These are phyloP conservation scores for Pestalotiopsis sp. DNA, from an alignment of 2,329 filamentous ascomycete species.

Conservation along the genomic window DNA sequence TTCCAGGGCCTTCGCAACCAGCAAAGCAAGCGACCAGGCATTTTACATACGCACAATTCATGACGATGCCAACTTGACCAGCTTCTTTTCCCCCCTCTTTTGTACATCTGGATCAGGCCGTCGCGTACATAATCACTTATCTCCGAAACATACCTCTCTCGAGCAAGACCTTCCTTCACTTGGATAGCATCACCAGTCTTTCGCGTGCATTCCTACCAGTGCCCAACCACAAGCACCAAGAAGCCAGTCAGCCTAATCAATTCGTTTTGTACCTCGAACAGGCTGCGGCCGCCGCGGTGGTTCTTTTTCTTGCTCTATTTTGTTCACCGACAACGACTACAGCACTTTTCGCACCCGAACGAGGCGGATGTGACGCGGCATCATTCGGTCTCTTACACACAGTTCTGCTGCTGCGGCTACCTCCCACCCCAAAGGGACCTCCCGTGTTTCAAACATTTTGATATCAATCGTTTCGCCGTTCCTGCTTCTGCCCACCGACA, in stretches of 20 bases:
- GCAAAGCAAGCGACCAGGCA: not conserved
- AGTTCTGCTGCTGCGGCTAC: not conserved
- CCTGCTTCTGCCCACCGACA: not conserved
- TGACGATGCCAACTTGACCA: conserved; percentile 10
- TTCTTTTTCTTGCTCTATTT: not conserved
- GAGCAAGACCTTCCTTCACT: not conserved
- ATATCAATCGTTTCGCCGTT: not conserved
- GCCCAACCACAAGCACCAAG: not conserved
- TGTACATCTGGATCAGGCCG: not conserved
- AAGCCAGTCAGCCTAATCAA: conserved; percentile 7
- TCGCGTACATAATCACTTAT: not conserved
- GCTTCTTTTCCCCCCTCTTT: not conserved
- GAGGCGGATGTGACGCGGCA: not conserved
- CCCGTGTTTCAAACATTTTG: not conserved
- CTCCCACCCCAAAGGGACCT: not conserved
- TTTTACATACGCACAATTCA: conserved; percentile 3
- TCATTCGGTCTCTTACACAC: not conserved
- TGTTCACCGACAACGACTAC: conserved; percentile 7
- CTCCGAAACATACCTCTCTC: not conserved
- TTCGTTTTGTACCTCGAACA: not conserved
- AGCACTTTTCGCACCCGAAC: not conserved
- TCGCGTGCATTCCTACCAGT: conserved; percentile 6
- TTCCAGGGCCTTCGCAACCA: not conserved
- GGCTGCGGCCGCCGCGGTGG: not conserved
- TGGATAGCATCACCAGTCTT: conserved; percentile 1